Base-by-base conservation (phyloP, 1,284 basidiomycete species). In the Fomitiporia mediterranea region DNA sequence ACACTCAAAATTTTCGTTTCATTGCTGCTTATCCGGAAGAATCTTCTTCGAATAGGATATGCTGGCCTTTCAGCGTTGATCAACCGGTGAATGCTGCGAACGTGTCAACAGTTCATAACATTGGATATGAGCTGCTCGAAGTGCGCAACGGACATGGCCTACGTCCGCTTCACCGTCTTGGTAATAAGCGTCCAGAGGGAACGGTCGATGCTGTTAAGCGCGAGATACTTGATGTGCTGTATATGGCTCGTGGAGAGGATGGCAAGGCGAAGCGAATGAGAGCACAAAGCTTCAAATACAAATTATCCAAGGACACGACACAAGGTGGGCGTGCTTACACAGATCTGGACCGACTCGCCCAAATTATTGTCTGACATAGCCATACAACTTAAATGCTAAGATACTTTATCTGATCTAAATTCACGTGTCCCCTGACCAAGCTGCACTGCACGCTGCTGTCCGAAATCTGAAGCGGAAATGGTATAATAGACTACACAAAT, bases 61-160 rank as follows among this genome's bases (percentile, higher is more conserved):
- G 61, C 59, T 67, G 65, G 66, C 65, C 65, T 1, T 65, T 62
- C 58, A 44, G 56, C 9, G 60, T 58, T 23, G 65, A 66, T 53
- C 63, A 67, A 51, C 62, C 67, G 9, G 23, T 58, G n/a, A 68
- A 67, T 55, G 61, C 65, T 11, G 53, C 64, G 1, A 60, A 62
- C 28, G 52, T 65, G 19, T 52, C 62, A 25, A 55, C 59, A 19
- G 64, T 58, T 25, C 61, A 64, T 49, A 51, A 62, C 27, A 54
- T 62, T 49, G 67, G 62, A 15, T 68, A 68, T 59, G 67, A 69
- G 61, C 56, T 69, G 15, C 28, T 66, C 38, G 66, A 69, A 48
- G 64, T 65, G 13, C 65, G 67, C 8, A 64, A 35, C n/a, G 66
- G 65, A 3, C 44, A 62, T 39, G 66, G 65, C 6, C 51, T 63